A percentile compares a stretch with the other conserved stretches of the same genome.
Evolutionary conservation across 345 rosid species (phyloP).

Genomic region (Mangifera indica): DNA sequence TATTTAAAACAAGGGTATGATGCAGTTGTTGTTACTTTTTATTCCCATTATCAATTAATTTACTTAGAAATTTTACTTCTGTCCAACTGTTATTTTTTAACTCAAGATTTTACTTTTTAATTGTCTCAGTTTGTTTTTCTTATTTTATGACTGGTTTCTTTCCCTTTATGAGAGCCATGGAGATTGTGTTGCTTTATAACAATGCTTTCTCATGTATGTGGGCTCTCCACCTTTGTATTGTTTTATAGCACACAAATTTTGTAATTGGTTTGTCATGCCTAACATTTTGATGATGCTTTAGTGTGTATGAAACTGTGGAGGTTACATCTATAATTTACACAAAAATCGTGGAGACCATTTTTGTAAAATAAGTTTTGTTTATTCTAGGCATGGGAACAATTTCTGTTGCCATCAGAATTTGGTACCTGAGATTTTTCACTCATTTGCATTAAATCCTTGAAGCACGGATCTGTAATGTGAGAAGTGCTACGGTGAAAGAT

Average conservation of each 20-base stretch:
- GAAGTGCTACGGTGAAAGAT: no score
- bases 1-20: slow-evolving; percentile 81
- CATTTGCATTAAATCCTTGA: background rate
- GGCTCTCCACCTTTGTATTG: background rate
- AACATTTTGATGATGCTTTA: background rate
- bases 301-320: background rate
- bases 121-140: background rate
- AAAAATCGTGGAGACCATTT: background rate
- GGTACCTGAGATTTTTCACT: background rate
- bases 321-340: background rate
- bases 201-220: background rate
- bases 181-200: background rate
- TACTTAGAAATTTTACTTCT: background rate
- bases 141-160: background rate
- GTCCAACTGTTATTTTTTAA: background rate
- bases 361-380: background rate
- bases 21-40: slow-evolving; percentile 3
- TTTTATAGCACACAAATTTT: background rate
- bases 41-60: slow-evolving; percentile 1
- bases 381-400: background rate
- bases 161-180: background rate
- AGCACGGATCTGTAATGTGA: no score
- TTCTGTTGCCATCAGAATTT: background rate
- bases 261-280: background rate
- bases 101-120: background rate